Conservation (phyloP, 176 grass and related monocot species). For the Tuctoria greenei region DNA sequence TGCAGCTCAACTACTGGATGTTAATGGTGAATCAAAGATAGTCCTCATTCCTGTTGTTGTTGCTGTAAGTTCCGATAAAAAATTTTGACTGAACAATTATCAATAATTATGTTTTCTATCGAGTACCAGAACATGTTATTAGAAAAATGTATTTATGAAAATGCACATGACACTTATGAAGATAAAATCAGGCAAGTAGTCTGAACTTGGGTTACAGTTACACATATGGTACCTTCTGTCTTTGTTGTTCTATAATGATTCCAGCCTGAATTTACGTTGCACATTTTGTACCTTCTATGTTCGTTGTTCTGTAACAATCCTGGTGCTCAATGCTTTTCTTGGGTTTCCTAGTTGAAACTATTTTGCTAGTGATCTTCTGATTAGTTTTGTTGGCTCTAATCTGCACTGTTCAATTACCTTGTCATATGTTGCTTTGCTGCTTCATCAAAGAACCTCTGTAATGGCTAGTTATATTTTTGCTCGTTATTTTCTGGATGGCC, state of each 20-base stretch:
- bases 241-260: background rate
- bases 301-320: slow-evolving; percentile 4
- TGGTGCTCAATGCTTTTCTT: background rate
- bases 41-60: slow-evolving; percentile 74
- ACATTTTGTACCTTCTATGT: background rate
- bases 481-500: background rate
- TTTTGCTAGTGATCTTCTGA: background rate
- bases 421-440: background rate
- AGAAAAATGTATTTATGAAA: background rate
- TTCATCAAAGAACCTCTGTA: too few relatives aligned
- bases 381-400: background rate
- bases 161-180: too few relatives aligned
- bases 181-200: background rate
- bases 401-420: background rate
- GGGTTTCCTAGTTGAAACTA: background rate
- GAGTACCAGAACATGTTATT: background rate
- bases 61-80: slow-evolving; percentile 59
- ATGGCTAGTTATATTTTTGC: background rate
- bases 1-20: slow-evolving; percentile 74
- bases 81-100: slow-evolving; percentile 17
- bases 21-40: slow-evolving; percentile 74
- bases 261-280: background rate
- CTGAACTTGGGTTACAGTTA: background rate
- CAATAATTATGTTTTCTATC: slow-evolving; percentile 8
- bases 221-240: background rate